These are phyloP conservation scores for Inga leiocalycina DNA, from an alignment of 306 rosid species.

Conservation along the genomic window DNA sequence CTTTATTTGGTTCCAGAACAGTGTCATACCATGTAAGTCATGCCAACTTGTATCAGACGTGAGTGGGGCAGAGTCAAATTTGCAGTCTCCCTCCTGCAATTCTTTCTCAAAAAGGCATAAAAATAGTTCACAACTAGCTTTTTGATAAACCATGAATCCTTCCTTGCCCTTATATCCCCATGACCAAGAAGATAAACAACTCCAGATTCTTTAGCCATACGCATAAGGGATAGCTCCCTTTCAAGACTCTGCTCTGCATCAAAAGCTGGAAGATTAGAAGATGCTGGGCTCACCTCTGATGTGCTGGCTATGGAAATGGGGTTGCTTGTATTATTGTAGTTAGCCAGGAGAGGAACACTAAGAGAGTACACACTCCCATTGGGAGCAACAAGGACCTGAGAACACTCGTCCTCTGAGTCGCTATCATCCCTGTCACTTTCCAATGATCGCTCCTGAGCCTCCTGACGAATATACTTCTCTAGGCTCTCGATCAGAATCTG, in stretches of 20 bases:
- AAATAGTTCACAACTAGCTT: conserved; percentile 86
- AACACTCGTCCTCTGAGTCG: conserved; percentile 57
- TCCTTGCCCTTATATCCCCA: conserved; percentile 90
- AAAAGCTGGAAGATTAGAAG: conserved; percentile 40
- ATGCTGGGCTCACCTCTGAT: conserved; percentile 46
- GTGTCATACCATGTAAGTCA: conserved; percentile 95
- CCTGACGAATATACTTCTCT: conserved; percentile 90
- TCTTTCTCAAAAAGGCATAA: conserved; percentile 89
- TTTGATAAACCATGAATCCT: conserved; percentile 93
- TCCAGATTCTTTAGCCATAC: conserved; percentile 91
- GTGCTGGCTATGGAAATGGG: conserved; percentile 64
- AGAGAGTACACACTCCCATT: conserved; percentile 95
- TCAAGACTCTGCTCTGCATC: conserved; percentile 89
- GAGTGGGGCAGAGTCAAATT: conserved; percentile 91
- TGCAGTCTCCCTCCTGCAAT: conserved; percentile 88
- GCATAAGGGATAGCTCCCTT: conserved; percentile 81
- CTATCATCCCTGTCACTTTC: conserved; percentile 82
- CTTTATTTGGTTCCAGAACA: not conserved
- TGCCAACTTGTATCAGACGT: conserved; percentile 89
- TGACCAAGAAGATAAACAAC: conserved; percentile 95
- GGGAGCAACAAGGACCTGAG: conserved; percentile 77
- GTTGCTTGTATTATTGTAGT: conserved; percentile 38
- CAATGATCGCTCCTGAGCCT: conserved; percentile 83
- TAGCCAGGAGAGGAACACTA: conserved; percentile 79
- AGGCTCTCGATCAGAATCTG: conserved; percentile 95